These are phyloP conservation scores for Suaeda aralocaspica DNA, from an alignment of 148 eudicot species.

Conservation along the genomic window DNA sequence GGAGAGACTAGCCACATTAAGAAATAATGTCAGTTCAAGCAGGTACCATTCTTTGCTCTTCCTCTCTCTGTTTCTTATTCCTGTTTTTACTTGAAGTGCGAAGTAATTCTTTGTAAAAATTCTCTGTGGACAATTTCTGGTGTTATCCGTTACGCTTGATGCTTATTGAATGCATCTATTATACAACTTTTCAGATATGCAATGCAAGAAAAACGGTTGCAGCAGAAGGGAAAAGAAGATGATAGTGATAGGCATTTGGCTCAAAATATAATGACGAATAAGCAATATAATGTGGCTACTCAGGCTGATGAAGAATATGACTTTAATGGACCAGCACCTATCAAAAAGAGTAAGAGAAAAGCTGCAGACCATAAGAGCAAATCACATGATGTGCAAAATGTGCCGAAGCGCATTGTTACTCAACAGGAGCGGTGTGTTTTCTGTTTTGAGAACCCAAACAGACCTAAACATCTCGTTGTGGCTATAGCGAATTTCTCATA, in stretches of 20 bases:
- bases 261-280: slow-evolving; percentile 62
- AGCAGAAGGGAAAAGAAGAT: slow-evolving; percentile 66
- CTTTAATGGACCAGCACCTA: slow-evolving; percentile 70
- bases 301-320: slow-evolving; percentile 96
- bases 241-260: slow-evolving; percentile 77
- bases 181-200: slow-evolving; percentile 43
- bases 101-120: slow-evolving; percentile 9
- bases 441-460: slow-evolving; percentile 87
- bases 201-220: slow-evolving; percentile 43
- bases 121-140: not conserved
- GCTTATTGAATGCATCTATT: no score
- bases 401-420: slow-evolving; percentile 60
- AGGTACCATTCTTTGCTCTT: slow-evolving; percentile 37
- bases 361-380: slow-evolving; percentile 38
- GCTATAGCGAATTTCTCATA: slow-evolving; percentile 90
- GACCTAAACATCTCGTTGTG: slow-evolving; percentile 84
- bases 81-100: not conserved
- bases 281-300: slow-evolving; percentile 42
- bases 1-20: slow-evolving; percentile 38
- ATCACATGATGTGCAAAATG: slow-evolving; percentile 31
- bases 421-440: slow-evolving; percentile 87
- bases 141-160: not conserved
- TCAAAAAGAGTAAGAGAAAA: slow-evolving; percentile 57
- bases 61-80: not conserved
- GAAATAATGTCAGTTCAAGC: slow-evolving; percentile 54